Percentiles rank a stretch among this genome's conserved stretches.
phyloP scores from a whole-genome alignment of 805 yeast genomes.

The Teunomyces gatunensis region DNA sequence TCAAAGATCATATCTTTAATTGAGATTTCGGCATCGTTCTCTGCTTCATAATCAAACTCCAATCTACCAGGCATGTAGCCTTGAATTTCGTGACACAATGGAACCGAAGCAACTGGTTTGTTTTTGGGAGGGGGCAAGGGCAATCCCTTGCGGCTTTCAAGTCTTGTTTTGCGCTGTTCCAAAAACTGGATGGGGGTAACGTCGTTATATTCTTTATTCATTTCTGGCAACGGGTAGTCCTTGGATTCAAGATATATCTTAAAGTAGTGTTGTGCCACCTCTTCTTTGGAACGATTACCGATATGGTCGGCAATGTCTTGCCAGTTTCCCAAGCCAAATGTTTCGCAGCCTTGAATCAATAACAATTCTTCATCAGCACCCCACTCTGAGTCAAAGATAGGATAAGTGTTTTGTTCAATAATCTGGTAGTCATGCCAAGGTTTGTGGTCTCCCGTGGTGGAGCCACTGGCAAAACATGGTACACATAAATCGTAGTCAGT shows the following conservation, averaged over 20 bases:
- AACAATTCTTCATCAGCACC: conserved; percentile 97
- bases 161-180: conserved; percentile 59
- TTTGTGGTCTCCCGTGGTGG: conserved; percentile 76
- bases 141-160: conserved; percentile 68
- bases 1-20: conserved; percentile 96
- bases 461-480: conserved; percentile 90
- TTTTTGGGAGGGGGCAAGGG: conserved; percentile 81
- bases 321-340: conserved; percentile 94
- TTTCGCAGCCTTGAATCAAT: conserved; percentile 87
- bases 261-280: conserved; percentile 81
- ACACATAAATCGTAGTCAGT: conserved; percentile 96
- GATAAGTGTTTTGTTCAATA: conserved; percentile 92
- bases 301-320: conserved; percentile 96
- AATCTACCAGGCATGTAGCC: conserved; percentile 98
- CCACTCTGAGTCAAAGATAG: conserved; percentile 88
- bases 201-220: conserved; percentile 61
- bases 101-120: conserved; percentile 89
- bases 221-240: conserved; percentile 86
- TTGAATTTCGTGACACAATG: conserved; percentile 94
- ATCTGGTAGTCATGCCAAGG: conserved; percentile 93
- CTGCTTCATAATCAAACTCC: conserved; percentile 95
- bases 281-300: conserved; percentile 89
- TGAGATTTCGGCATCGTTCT: conserved; percentile 92
- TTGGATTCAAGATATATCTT: conserved; percentile 64
- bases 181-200: conserved; percentile 70